Evolutionary conservation across 257 asterid genomes (phyloP), one percentile per base, ranked within the genome.

Genomic region (Salvia rosmarinus): DNA sequence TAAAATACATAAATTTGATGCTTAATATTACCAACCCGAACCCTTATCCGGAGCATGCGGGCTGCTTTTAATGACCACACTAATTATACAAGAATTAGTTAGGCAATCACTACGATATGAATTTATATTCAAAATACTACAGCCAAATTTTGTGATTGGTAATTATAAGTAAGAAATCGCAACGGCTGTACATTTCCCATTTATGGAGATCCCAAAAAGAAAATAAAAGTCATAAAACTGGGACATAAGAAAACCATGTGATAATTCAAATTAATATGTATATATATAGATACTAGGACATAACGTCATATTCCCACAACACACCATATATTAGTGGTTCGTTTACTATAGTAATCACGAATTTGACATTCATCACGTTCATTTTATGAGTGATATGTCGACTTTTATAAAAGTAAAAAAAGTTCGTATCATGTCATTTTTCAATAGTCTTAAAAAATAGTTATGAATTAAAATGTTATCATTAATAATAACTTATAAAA

Each of bases 1-100:
- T 23, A 30, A 42, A 46, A 44, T 34, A 35, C 13, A 61, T 14
- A 20, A 6, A 19, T 40, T 49, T 34, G 70, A 72, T 61, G 71
- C 47, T 64, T 35, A 28, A 52, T 44, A 63, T 5, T 4, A 75
- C 72, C 35, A 37, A 78, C 74, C 50, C 44, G 9, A 67, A 40
- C 65, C 67, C 78, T 78, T 40, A 81, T 70, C 78, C 71, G 10
- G 11, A 58, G 72, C 59, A 75, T 61, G 12, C 28, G 74, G 77
- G 79, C 40, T 49, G 40, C 64, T 16, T 60, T 17, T 30, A 42
- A 1, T 68, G 57, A 74, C 75, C 34, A 43, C 55, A 73, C 71
- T 43, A 51, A 23, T 28, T 39, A 28, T 62, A 21, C 32, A 67
- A 68, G 52, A 37, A 25, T 16, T 56, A 67, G 10, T 67, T 32